Base-by-base conservation (phyloP, 148 eudicot genomes). In the Suaeda aralocaspica region DNA sequence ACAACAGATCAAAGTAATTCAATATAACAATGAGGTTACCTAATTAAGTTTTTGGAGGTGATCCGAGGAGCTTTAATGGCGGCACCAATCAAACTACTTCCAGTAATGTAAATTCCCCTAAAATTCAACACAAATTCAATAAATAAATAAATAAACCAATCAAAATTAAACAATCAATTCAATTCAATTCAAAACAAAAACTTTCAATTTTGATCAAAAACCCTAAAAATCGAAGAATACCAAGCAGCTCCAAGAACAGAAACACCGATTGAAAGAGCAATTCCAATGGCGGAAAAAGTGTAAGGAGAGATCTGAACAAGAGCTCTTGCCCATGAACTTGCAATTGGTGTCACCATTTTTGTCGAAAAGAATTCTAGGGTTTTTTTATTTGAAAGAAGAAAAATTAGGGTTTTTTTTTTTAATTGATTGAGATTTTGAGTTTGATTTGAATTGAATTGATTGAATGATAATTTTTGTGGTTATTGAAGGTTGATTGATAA, bases 11-110 rank as follows among this genome's bases (percentile, higher is more conserved):
- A 9, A 6, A 60, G n/a, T n/a, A n/a, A n/a, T n/a, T 4, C n/a
- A n/a, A 14, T 4, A 18, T 59, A 44, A 45, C 41, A 58, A 16
- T 5, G 34, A 51, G 24, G 22, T 58, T 68, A 94, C 98, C 98
- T 94, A 52, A 94, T 94, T 53, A 94, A 91, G 79, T 94, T 91
- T 79, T 94, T 94, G 33, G 98, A 91, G 50, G 98, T 94, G 59
- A 94, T 94, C 14, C 98, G 89, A 14, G 98, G 98, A 78, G 98
- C 98, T 84, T 94, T 94, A 25, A 94, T 83, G 0, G 98, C 92
- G 15, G 98, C 98, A 79, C 98, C 98, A 71, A 94, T 94, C 84
- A 94, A 87, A 84, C 98, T 94, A 83, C 98, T 94, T 39, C 98
- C 98, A 6, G 98, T 94, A 26, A 94, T 94, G 64, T 81, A 94